Evolutionary conservation across 2,329 filamentous ascomycete species (phyloP).

Genomic region (Xylaria arbuscula): DNA sequence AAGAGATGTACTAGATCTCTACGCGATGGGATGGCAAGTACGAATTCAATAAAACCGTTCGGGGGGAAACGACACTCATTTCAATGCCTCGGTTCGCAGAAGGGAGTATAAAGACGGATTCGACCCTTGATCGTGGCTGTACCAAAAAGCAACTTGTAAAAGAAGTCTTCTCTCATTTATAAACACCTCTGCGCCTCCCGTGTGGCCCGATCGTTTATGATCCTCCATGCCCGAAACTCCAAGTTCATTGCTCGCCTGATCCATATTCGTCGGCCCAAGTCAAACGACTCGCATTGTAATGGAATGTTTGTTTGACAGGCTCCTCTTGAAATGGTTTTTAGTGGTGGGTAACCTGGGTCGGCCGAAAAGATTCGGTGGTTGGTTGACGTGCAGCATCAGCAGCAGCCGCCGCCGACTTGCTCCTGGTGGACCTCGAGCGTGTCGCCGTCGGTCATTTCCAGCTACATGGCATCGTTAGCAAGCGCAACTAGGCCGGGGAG

Average conservation of each 20-base stretch:
- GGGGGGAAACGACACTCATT: constrained; percentile 23
- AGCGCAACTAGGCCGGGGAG: background rate
- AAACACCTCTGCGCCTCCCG: background rate
- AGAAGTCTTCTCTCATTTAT: constrained; percentile 16
- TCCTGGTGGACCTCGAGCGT: constrained; percentile 98
- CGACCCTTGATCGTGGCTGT: background rate
- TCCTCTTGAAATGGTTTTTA: constrained; percentile 8
- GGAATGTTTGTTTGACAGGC: constrained; percentile 1
- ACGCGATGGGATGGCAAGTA: constrained; percentile 17
- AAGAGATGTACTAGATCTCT: constrained; percentile 24
- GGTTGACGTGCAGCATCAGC: constrained; percentile 45
- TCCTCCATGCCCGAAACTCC: constrained; percentile 21
- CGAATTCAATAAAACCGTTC: constrained; percentile 23
- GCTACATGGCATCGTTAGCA: constrained; percentile 62
- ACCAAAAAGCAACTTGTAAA: constrained; percentile 1
- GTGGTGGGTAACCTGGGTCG: background rate
- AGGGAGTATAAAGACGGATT: constrained; percentile 12
- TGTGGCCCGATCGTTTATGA: background rate
- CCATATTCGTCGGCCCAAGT: constrained; percentile 6
- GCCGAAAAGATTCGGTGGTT: constrained; percentile 9
- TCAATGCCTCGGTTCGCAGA: constrained; percentile 23
- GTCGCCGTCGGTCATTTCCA: constrained; percentile 97
- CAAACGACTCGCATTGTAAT: background rate
- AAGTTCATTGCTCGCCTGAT: background rate
- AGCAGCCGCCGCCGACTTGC: constrained; percentile 85